Conservation (phyloP, 257 asterid species). For the Voacanga thouarsii region DNA sequence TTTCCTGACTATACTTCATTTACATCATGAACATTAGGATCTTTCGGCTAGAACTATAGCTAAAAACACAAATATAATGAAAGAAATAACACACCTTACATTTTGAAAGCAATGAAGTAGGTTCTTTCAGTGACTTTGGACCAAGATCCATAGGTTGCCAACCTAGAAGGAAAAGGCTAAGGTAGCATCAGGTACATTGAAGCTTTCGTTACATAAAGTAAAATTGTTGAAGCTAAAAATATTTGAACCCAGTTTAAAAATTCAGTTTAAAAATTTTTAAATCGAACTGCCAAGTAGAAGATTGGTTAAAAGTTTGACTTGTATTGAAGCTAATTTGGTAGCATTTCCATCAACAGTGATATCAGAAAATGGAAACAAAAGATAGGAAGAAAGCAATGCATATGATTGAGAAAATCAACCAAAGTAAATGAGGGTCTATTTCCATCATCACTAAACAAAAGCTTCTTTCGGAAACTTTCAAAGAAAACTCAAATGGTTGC, state of each 20-base stretch:
- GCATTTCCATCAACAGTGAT: neutral
- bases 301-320: neutral
- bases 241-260: neutral
- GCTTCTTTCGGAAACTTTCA: neutral
- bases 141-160: constrained; percentile 93
- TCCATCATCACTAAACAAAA: neutral
- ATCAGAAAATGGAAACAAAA: neutral
- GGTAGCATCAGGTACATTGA: constrained; percentile 1
- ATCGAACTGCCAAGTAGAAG: neutral
- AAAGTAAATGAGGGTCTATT: neutral
- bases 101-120: constrained; percentile 44
- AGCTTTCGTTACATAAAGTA: neutral
- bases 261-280: too few relatives aligned
- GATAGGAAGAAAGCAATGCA: constrained; percentile 6
- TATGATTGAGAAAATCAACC: constrained; percentile 4
- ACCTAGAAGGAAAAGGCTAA: constrained; percentile 36
- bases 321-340: neutral
- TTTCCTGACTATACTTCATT: neutral
- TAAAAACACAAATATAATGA: neutral
- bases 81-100: constrained; percentile 52
- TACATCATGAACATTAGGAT: constrained; percentile 3
- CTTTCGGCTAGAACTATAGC: neutral
- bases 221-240: neutral
- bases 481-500: neutral
- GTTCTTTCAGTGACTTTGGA: constrained; percentile 66